Percentiles rank a stretch among this genome's conserved stretches.
Conservation (phyloP, 176 grass and related monocot species). For the Paspalum notatum region DNA sequence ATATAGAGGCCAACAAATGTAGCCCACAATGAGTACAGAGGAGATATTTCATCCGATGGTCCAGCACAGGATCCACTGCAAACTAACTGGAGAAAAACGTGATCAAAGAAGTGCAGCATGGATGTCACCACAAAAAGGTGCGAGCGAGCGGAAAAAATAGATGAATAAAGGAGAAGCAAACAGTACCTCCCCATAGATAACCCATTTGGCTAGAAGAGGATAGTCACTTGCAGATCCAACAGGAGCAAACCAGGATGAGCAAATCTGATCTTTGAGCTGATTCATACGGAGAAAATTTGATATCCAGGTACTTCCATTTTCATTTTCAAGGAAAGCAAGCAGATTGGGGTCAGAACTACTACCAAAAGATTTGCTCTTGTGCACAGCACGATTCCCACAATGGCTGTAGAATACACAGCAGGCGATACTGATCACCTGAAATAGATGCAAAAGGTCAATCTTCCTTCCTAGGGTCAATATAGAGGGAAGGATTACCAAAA, state of each 20-base stretch:
- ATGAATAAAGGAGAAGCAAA: conserved; percentile 34
- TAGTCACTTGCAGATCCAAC: conserved; percentile 94
- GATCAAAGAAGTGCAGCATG: conserved; percentile 47
- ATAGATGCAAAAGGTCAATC: conserved; percentile 30
- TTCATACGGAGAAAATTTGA: conserved; percentile 84
- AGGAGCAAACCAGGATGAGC: conserved; percentile 93
- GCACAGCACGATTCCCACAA: conserved; percentile 79
- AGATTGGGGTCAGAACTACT: conserved; percentile 57
- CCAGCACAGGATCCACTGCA: conserved; percentile 94
- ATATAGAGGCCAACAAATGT: conserved; percentile 93
- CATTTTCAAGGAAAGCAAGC: conserved; percentile 58
- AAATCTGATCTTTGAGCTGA: conserved; percentile 92
- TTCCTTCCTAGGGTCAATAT: background rate
- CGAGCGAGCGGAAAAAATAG: conserved; percentile 16
- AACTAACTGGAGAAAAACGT: conserved; percentile 77
- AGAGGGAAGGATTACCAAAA: background rate
- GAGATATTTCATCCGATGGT: conserved; percentile 93
- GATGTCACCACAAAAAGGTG: conserved; percentile 19
- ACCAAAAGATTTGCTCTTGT: conserved; percentile 62
- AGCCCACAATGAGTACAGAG: conserved; percentile 91
- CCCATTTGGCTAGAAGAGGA: conserved; percentile 90
- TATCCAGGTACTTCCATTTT: conserved; percentile 72
- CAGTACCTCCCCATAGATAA: conserved; percentile 90
- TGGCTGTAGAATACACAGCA: conserved; percentile 95
- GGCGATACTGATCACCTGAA: conserved; percentile 91